phyloP scores from a whole-genome alignment of 2,329 filamentous ascomycete species.

The Botryotinia narcissicola region DNA sequence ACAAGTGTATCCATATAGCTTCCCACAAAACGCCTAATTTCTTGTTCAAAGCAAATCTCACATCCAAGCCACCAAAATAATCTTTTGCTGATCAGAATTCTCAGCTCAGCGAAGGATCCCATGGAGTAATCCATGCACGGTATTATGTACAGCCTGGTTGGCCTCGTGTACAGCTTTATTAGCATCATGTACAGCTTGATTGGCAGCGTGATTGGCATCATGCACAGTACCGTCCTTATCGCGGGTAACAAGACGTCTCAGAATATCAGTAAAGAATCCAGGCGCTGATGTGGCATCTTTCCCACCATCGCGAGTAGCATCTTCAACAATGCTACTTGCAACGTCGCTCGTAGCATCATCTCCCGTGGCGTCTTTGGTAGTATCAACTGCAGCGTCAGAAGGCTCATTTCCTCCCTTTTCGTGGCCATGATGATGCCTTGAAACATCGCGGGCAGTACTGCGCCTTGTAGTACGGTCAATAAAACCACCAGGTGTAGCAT shows the following conservation, averaged over 20 bases:
- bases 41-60: neutral
- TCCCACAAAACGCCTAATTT: neutral
- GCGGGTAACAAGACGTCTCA: neutral
- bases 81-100: neutral
- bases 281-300: too few relatives aligned
- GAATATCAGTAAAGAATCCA: too few relatives aligned
- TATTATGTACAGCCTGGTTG: neutral
- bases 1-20: neutral
- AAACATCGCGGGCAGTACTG: neutral
- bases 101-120: neutral
- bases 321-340: too few relatives aligned
- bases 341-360: too few relatives aligned
- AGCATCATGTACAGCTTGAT: neutral
- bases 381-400: neutral
- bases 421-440: neutral
- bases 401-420: accelerated
- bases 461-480: neutral
- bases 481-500: neutral
- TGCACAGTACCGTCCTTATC: neutral
- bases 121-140: neutral
- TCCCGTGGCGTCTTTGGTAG: neutral
- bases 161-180: neutral
- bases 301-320: too few relatives aligned
- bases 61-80: neutral
- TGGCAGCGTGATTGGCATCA: neutral